Percentiles rank a stretch among this genome's conserved stretches.
phyloP scores from a whole-genome alignment of 331 rosid species.

The Malus hybrid region DNA sequence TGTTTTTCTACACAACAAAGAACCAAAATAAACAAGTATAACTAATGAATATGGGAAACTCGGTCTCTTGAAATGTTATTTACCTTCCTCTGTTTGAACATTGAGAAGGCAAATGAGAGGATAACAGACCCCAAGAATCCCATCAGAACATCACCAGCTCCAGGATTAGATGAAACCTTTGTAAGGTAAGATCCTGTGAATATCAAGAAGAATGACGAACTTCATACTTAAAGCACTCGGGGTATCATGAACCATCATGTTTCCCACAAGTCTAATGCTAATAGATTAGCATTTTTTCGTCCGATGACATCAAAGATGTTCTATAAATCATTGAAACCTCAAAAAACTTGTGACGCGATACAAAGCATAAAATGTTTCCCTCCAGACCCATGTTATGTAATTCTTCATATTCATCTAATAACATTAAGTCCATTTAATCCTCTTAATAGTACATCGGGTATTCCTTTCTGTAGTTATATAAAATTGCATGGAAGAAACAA shows the following conservation, averaged over 20 bases:
- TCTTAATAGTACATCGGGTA: neutral
- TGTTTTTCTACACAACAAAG: neutral
- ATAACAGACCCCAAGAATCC: constrained; percentile 95
- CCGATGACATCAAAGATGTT: neutral
- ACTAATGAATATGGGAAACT: neutral
- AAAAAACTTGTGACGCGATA: neutral
- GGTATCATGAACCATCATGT: neutral
- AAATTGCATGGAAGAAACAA: neutral
- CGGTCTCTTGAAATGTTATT: neutral
- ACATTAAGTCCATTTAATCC: neutral
- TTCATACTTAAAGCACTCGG: neutral
- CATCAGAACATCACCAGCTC: constrained; percentile 94
- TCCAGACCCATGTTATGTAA: neutral
- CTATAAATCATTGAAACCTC: neutral
- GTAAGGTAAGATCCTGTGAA: constrained; percentile 75
- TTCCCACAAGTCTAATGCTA: neutral
- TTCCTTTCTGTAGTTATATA: neutral
- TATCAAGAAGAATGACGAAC: constrained; percentile 11
- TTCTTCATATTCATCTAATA: neutral
- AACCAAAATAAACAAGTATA: neutral
- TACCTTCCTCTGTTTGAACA: constrained; percentile 98
- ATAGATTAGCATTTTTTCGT: neutral
- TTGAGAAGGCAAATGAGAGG: constrained; percentile 95
- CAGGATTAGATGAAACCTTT: constrained; percentile 74
- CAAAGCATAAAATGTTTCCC: neutral